Evolutionary conservation across 2,329 filamentous ascomycete species (phyloP).

Genomic region (Colletotrichum gigasporum): DNA sequence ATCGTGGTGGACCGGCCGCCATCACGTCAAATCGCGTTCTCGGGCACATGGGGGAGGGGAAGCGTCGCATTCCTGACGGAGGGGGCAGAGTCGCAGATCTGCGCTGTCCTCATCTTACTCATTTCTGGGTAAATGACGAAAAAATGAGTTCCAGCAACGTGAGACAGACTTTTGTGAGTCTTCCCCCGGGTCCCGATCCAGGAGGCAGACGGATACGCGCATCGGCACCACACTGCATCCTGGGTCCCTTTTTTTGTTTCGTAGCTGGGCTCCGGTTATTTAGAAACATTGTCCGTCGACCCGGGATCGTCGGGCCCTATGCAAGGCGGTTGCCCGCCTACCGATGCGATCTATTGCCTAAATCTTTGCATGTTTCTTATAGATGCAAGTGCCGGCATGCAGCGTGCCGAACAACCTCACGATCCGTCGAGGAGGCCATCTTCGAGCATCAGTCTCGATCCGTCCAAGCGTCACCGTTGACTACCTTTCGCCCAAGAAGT

Average conservation of each 20-base stretch:
- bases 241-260: no score
- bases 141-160: neutral
- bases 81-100: neutral
- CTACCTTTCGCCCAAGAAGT: neutral
- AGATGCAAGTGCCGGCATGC: neutral
- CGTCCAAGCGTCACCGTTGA: neutral
- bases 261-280: neutral
- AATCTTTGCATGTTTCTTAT: neutral
- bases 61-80: constrained; percentile 4
- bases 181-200: no score
- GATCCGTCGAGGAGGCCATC: neutral
- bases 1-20: neutral
- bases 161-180: neutral
- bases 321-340: neutral
- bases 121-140: constrained; percentile 1
- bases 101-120: constrained; percentile 16
- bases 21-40: neutral
- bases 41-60: neutral
- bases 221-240: neutral
- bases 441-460: neutral
- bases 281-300: neutral
- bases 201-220: neutral
- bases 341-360: neutral
- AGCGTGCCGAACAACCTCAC: neutral
- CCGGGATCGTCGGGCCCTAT: neutral